phyloP scores from a whole-genome alignment of 1,139 yeast genomes.

The Kurtzmaniella quercitrusa region DNA sequence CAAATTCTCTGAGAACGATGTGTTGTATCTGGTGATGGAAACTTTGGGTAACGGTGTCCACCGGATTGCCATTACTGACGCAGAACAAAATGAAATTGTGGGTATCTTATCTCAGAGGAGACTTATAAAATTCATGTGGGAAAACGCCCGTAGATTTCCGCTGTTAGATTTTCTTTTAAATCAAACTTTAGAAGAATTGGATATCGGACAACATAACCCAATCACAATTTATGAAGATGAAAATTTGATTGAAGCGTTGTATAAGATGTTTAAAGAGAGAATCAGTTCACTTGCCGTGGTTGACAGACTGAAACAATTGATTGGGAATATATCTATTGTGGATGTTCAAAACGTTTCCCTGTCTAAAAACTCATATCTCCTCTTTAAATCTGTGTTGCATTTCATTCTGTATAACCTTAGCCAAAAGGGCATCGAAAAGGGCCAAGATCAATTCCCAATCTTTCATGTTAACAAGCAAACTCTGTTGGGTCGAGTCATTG shows the following conservation, averaged over 20 bases:
- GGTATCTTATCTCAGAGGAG: conserved; percentile 91
- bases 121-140: conserved; percentile 80
- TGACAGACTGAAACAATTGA: conserved; percentile 65
- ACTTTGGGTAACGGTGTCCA: conserved; percentile 90
- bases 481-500: conserved; percentile 82
- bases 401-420: conserved; percentile 83
- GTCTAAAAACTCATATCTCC: conserved; percentile 75
- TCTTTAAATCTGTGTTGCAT: conserved; percentile 79
- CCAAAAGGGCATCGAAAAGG: conserved; percentile 86
- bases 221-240: conserved; percentile 83
- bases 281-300: conserved; percentile 94
- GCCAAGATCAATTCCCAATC: conserved; percentile 94
- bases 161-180: conserved; percentile 71
- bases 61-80: conserved; percentile 76
- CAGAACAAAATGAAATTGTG: conserved; percentile 41
- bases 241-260: conserved; percentile 77
- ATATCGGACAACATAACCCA: conserved; percentile 68
- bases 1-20: conserved; percentile 64
- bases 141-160: conserved; percentile 81
- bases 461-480: conserved; percentile 83
- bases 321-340: conserved; percentile 91
- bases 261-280: conserved; percentile 77
- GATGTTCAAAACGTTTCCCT: conserved; percentile 87
- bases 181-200: conserved; percentile 59
- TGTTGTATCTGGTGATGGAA: conserved; percentile 71